A percentile compares a stretch with the other conserved stretches of the same genome.
Evolutionary conservation across 2,329 filamentous ascomycete genomes (phyloP).

Genomic region (Monilinia fructicola): DNA sequence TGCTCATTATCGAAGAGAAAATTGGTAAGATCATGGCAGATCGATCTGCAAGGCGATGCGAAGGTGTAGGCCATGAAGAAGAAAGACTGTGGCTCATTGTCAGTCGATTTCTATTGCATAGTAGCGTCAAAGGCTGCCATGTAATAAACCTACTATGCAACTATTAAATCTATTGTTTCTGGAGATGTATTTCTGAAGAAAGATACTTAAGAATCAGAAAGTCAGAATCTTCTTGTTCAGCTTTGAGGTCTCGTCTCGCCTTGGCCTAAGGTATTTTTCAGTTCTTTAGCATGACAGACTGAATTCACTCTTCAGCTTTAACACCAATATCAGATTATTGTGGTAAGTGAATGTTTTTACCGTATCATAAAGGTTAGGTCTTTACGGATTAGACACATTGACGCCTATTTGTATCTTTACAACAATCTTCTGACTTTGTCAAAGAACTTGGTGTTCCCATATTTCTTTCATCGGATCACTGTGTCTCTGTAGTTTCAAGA

Average conservation of each 20-base stretch:
- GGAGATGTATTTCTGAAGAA: not conserved
- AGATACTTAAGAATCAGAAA: not conserved
- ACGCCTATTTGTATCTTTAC: not conserved
- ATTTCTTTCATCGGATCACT: not conserved
- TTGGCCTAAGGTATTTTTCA: not conserved
- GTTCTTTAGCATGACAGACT: not conserved
- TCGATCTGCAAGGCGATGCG: not conserved
- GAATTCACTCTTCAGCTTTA: not conserved
- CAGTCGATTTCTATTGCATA: not conserved
- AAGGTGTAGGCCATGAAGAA: conserved; percentile 10
- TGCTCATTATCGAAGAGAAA: not conserved
- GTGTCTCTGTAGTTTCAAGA: not conserved
- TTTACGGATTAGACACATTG: not conserved
- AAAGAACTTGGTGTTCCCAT: rapidly evolving
- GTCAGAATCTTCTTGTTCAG: not conserved
- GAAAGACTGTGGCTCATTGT: conserved; percentile 1
- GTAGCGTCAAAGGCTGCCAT: not conserved
- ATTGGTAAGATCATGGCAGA: not conserved
- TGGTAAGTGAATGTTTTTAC: not conserved
- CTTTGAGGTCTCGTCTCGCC: not conserved
- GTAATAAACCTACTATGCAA: not conserved
- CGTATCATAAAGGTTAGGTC: not conserved
- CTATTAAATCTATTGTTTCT: not conserved
- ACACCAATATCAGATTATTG: not conserved
- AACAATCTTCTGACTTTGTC: not conserved